Evolutionary conservation across 306 rosid genomes (phyloP).

Genomic region (Bauhinia variegata): DNA sequence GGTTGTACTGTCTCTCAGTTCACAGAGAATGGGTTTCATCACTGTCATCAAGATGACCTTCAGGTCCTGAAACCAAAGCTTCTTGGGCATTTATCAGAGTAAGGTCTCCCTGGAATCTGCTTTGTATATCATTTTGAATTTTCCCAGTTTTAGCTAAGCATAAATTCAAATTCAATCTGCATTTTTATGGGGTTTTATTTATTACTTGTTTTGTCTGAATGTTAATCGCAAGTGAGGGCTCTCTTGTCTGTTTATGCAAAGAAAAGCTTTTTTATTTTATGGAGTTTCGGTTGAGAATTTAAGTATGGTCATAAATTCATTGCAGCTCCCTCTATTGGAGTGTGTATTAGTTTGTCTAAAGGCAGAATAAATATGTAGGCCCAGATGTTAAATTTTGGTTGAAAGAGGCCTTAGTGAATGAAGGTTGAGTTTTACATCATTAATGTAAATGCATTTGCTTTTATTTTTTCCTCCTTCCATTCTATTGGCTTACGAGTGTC

Average conservation of each 20-base stretch:
- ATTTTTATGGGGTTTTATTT: neutral
- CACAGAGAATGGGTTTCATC: neutral
- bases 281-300: slow-evolving; percentile 3
- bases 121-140: neutral
- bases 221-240: neutral
- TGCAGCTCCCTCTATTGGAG: neutral
- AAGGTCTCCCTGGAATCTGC: neutral
- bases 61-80: slow-evolving; percentile 4
- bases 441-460: neutral
- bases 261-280: neutral
- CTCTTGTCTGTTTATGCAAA: neutral
- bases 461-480: slow-evolving; percentile 5
- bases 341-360: neutral
- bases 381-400: neutral
- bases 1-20: neutral
- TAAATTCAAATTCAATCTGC: neutral
- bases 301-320: neutral
- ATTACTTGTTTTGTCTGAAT: neutral
- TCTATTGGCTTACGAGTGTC: slow-evolving; percentile 1
- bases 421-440: neutral
- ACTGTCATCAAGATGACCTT: neutral
- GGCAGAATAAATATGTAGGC: neutral
- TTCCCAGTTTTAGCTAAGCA: neutral
- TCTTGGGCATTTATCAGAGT: slow-evolving; percentile 14
- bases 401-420: neutral